These are phyloP conservation scores for Abortiporus biennis DNA, from an alignment of 1,284 basidiomycete species.

Conservation along the genomic window DNA sequence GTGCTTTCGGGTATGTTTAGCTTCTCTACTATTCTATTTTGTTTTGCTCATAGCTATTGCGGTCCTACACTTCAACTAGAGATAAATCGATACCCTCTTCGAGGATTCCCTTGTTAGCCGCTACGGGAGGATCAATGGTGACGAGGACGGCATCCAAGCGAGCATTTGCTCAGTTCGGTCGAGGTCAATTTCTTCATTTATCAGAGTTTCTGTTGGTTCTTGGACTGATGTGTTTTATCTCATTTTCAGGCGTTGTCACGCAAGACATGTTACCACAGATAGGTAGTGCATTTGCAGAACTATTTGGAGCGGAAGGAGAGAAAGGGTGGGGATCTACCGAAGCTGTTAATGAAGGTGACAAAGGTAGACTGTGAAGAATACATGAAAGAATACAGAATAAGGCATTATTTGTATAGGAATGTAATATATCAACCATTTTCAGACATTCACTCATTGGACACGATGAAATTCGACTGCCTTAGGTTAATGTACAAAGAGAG, in stretches of 20 bases:
- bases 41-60: not conserved
- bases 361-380: no score
- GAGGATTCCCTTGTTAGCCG: conserved; percentile 78
- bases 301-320: conserved; percentile 56
- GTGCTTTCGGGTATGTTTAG: conserved; percentile 60
- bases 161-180: conserved; percentile 72
- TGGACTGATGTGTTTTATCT: not conserved
- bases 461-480: no score
- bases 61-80: conserved; percentile 20
- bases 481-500: no score
- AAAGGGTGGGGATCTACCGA: conserved; percentile 21
- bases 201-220: not conserved
- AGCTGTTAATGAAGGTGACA: no score
- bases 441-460: no score
- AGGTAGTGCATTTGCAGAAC: conserved; percentile 65
- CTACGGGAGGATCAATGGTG: conserved; percentile 84
- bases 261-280: conserved; percentile 84
- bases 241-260: conserved; percentile 67
- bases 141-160: conserved; percentile 77
- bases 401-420: no score
- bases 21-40: conserved; percentile 1
- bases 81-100: conserved; percentile 48
- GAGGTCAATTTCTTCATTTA: conserved; percentile 26
- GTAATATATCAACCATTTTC: no score
- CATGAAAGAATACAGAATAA: no score